Conservation (phyloP, 352 stramenopile species). For the Pythium brachiatum region DNA sequence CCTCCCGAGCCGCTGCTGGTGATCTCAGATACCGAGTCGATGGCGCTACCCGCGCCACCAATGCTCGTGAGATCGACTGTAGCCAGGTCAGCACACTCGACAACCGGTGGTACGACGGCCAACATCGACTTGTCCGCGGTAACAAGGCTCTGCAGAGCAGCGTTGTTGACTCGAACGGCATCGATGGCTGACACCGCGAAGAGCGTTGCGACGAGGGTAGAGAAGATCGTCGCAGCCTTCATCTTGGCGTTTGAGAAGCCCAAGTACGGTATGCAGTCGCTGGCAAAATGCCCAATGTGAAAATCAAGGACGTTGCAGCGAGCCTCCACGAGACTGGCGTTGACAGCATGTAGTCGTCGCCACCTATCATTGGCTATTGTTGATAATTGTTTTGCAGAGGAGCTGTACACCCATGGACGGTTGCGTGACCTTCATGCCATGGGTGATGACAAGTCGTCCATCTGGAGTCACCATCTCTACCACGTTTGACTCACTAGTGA, state of each 20-base stretch:
- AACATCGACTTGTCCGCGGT: neutral
- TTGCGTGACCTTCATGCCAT: neutral
- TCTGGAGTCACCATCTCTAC: neutral
- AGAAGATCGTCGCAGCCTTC: neutral
- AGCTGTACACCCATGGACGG: no score
- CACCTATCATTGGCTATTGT: no score
- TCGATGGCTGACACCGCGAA: neutral
- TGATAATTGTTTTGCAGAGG: no score
- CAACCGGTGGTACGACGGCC: neutral
- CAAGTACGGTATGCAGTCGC: neutral
- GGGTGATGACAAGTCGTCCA: neutral
- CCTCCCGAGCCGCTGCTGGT: constrained; percentile 9
- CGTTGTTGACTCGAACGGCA: neutral
- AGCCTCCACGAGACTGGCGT: no score
- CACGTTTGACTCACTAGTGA: no score
- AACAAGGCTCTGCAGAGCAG: neutral
- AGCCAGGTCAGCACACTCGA: neutral
- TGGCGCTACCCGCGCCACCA: neutral
- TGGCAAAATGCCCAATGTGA: neutral
- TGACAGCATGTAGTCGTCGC: no score
- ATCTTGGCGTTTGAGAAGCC: neutral
- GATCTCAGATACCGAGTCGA: constrained; percentile 9
- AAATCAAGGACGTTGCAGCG: no score
- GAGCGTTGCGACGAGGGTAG: neutral
- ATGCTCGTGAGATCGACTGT: neutral